Percentiles rank a stretch among this genome's conserved stretches.
Evolutionary conservation across 148 eudicot species (phyloP).

Genomic region (Rhododendron ovatum): DNA sequence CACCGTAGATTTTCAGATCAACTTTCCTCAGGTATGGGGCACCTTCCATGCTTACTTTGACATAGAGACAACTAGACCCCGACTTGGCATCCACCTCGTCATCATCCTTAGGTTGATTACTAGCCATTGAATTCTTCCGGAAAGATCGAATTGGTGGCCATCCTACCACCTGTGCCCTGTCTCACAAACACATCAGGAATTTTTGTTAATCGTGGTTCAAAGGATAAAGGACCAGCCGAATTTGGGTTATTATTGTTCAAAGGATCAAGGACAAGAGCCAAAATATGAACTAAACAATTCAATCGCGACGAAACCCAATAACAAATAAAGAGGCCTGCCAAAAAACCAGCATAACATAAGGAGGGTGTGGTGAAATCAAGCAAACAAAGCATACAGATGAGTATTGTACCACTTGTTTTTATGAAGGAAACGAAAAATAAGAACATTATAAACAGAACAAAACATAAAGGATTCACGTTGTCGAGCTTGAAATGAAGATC

Average conservation of each 20-base stretch:
- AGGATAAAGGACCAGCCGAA: constrained; percentile 1
- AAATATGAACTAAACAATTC: neutral
- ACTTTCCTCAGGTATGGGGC: constrained; percentile 70
- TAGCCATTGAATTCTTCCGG: constrained; percentile 54
- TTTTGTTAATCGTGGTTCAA: neutral
- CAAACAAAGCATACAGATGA: neutral
- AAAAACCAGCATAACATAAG: neutral
- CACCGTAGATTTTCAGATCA: constrained; percentile 39
- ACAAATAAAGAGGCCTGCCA: neutral
- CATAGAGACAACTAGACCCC: constrained; percentile 40
- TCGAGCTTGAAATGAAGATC: neutral
- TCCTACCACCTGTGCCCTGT: constrained; percentile 63
- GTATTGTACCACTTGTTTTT: neutral
- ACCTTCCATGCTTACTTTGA: constrained; percentile 71
- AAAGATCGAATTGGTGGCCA: constrained; percentile 76
- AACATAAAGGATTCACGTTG: neutral
- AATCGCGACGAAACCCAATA: neutral
- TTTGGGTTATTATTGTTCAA: constrained; percentile 3
- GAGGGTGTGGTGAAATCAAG: neutral
- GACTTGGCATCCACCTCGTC: constrained; percentile 28
- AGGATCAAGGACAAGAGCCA: neutral
- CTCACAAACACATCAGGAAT: neutral
- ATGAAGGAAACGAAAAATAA: neutral
- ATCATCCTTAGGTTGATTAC: constrained; percentile 26
- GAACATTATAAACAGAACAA: neutral